These are phyloP conservation scores for Trichoderma sp. DNA, from an alignment of 2,329 filamentous ascomycete species.

Conservation along the genomic window DNA sequence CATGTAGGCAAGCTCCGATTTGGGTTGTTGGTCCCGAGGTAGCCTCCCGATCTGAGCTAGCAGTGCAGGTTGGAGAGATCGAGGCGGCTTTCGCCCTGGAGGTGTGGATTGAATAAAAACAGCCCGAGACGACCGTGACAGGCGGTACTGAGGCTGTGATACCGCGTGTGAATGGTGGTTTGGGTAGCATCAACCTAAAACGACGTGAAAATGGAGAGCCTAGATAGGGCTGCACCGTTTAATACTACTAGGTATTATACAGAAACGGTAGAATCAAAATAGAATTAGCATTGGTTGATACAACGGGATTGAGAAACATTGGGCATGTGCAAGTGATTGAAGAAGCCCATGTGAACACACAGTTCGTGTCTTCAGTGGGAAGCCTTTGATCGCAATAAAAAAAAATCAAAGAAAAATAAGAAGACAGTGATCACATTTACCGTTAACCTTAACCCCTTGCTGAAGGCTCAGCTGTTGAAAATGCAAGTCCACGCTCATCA, in stretches of 20 bases:
- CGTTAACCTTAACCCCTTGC: not conserved
- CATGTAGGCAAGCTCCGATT: not conserved
- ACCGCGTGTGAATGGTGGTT: not conserved
- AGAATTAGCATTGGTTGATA: not conserved
- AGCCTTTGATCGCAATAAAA: not conserved
- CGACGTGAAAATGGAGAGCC: not conserved
- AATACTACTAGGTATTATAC: not conserved
- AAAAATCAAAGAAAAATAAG: not conserved
- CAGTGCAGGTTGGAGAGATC: conserved; percentile 33
- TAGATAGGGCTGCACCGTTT: not conserved
- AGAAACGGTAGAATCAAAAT: not conserved
- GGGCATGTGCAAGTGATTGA: not conserved
- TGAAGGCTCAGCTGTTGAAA: not conserved
- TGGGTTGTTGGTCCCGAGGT: not conserved
- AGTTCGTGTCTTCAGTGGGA: not conserved
- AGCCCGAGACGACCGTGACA: not conserved
- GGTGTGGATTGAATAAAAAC: not conserved
- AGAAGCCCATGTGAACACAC: not conserved
- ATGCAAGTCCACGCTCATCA: not conserved
- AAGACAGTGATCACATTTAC: not conserved
- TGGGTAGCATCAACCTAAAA: not conserved
- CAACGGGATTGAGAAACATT: not conserved
- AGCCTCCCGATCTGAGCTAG: conserved; percentile 34
- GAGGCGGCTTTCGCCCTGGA: conserved; percentile 9
- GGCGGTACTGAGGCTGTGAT: not conserved